A percentile compares a stretch with the other conserved stretches of the same genome.
Evolutionary conservation across 176 grass and related monocot species (phyloP).

Genomic region (Tillandsia leiboldiana): DNA sequence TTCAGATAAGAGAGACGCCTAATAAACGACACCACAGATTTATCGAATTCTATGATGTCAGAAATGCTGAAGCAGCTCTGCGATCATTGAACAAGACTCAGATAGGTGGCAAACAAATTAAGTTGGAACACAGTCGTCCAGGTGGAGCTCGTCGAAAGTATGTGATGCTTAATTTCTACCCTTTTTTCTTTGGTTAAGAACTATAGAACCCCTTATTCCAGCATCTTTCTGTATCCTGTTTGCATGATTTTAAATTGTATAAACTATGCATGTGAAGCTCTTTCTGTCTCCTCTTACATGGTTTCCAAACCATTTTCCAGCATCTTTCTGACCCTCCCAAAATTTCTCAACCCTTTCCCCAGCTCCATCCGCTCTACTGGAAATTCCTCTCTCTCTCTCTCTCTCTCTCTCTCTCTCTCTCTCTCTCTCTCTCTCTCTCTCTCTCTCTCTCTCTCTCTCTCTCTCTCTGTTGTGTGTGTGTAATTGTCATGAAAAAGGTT

Average conservation of each 20-base stretch:
- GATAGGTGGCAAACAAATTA: slow-evolving; percentile 47
- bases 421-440: no score
- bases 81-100: slow-evolving; percentile 41
- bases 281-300: no score
- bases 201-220: not conserved
- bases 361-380: no score
- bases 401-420: no score
- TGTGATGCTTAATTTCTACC: not conserved
- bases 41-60: slow-evolving; percentile 54
- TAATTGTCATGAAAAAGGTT: no score
- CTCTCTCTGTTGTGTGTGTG: no score
- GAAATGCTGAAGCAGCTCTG: slow-evolving; percentile 45
- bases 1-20: slow-evolving; percentile 52
- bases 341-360: no score
- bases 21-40: slow-evolving; percentile 49
- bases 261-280: no score
- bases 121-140: slow-evolving; percentile 43
- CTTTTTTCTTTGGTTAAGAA: not conserved
- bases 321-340: no score
- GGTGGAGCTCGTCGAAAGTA: slow-evolving; percentile 53
- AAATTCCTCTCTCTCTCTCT: no score
- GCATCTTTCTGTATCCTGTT: not conserved
- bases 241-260: not conserved
- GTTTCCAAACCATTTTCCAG: no score
- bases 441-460: no score